A percentile compares a stretch with the other conserved stretches of the same genome.
Conservation (phyloP, 106 monocot species). For the Dioscorea zingiberensis region DNA sequence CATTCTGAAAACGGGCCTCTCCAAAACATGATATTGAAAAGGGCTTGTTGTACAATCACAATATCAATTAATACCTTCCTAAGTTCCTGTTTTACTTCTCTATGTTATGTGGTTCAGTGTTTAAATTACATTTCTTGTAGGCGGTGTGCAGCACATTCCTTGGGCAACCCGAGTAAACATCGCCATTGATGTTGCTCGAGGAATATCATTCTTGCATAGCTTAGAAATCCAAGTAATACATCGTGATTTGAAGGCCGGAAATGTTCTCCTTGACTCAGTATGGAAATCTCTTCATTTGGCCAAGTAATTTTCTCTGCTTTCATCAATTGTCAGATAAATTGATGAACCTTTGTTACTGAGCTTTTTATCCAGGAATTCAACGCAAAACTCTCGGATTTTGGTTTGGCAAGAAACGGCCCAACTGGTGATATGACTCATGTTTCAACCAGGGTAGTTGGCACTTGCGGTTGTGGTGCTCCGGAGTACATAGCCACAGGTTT, state of each 20-base stretch:
- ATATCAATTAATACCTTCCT: too few relatives aligned
- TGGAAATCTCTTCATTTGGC: too few relatives aligned
- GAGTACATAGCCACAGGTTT: slow-evolving; percentile 1
- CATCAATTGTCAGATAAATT: neutral
- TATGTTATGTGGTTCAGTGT: too few relatives aligned
- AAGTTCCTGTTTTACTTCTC: too few relatives aligned
- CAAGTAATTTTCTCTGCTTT: neutral
- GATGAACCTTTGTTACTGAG: too few relatives aligned
- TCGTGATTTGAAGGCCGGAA: slow-evolving; percentile 3
- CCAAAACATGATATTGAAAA: too few relatives aligned
- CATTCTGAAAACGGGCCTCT: too few relatives aligned
- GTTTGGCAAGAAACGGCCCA: slow-evolving; percentile 2
- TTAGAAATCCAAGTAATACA: neutral
- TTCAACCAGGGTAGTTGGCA: neutral
- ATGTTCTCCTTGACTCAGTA: slow-evolving; percentile 8
- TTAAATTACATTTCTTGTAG: too few relatives aligned
- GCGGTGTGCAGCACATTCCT: too few relatives aligned
- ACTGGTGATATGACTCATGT: neutral
- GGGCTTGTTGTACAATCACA: too few relatives aligned
- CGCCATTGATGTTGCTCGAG: neutral
- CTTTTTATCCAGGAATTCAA: neutral
- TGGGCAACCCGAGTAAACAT: too few relatives aligned
- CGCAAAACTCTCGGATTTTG: slow-evolving; percentile 2
- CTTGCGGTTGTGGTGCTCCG: neutral
- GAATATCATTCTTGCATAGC: slow-evolving; percentile 3